Base-by-base conservation (phyloP, 305 asterid genomes). In the Plantago coronopus region DNA sequence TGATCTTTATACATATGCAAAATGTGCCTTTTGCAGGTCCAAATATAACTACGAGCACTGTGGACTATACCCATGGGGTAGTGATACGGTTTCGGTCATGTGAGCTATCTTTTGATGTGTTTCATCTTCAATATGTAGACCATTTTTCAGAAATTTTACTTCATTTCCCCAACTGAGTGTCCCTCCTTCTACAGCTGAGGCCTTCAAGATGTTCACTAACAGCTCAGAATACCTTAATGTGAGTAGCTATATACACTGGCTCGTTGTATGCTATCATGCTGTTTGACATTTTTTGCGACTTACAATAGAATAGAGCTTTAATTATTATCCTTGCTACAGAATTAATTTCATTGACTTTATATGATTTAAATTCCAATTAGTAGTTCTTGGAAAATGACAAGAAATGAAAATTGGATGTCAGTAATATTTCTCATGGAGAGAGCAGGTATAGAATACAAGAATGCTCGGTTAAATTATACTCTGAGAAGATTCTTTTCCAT, bases 1-100 rank as follows among this genome's bases (percentile, higher is more conserved):
- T 7, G 45, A 45, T 55, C 57, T 50, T 25, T 4, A n/a, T n/a
- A n/a, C n/a, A n/a, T 34, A 38, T 50, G 50, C 22, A 40, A 2
- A 45, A 34, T 58, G 46, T 69, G 57, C 20, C 34, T 45, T 61
- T 62, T 65, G 56, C 86, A 88, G 95, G 95, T 65, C 63, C 76
- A 43, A 80, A 63, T 71, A 34, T 77, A 48, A 76, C 80, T 57
- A 48, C 5, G 53, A 57, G 44, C 66, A 73, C 42, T 54, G 64
- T 17, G 18, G 89, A 78, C 68, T 88, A 83, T 70, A 81, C 88
- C 48, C 95, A 88, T 48, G 96, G 76, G 47, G 74, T 46, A 43
- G 89, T 81, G 46, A 76, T 85, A 74, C 79, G 95, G 59, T 88
- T 85, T 74, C 84, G 86, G 34, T 88, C 95, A 78, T 66, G 91